Percentiles rank a stretch among this genome's conserved stretches.
Conservation (phyloP, 2,329 filamentous ascomycete genomes). For the Claviceps sp. region DNA sequence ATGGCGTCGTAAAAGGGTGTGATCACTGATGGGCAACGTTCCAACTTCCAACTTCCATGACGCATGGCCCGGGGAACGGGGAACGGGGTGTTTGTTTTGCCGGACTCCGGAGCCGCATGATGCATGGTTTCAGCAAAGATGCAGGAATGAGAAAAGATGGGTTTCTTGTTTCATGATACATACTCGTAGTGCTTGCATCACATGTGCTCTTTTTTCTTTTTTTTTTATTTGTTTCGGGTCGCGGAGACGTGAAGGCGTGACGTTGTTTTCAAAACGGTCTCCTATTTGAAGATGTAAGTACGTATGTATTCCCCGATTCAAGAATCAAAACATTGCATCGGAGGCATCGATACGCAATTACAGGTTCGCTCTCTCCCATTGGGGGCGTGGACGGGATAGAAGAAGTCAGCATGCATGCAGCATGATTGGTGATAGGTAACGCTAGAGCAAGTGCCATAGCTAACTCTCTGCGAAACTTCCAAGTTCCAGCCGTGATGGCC, state of each 20-base stretch:
- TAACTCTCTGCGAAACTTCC: no score
- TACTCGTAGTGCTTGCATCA: background rate
- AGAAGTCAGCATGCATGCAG: background rate
- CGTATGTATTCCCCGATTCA: background rate
- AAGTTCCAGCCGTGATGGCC: no score
- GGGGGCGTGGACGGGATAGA: background rate
- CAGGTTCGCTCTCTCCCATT: no score
- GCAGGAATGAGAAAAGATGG: no score
- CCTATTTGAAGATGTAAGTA: background rate
- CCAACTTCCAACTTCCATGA: no score
- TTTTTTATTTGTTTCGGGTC: background rate
- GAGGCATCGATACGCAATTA: background rate
- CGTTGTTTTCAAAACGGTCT: background rate
- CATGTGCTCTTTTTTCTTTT: background rate
- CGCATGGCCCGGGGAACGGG: no score
- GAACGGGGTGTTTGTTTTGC: no score
- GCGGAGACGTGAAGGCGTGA: background rate
- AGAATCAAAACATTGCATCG: background rate
- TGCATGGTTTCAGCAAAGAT: no score
- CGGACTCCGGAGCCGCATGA: no score
- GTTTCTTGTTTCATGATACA: no score
- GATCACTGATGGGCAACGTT: no score
- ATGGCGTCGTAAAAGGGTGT: no score
- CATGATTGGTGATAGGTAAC: background rate
- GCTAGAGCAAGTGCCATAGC: background rate